A percentile compares a stretch with the other conserved stretches of the same genome.
These are phyloP conservation scores for Ichthyophthirius multifiliis DNA, from an alignment of 169 alveolate species.

Conservation along the genomic window DNA sequence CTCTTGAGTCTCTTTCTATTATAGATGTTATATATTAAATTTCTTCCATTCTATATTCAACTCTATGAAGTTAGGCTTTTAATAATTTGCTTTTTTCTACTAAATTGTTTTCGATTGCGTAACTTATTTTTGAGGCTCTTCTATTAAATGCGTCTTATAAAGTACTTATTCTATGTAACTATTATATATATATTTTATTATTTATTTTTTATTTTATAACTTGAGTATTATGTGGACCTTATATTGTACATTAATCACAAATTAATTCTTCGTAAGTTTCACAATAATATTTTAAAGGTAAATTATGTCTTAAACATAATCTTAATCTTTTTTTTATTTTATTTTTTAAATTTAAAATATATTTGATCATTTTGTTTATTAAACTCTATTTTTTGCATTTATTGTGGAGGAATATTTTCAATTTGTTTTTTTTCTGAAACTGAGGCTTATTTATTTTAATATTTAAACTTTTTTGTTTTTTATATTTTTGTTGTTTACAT, in stretches of 20 bases:
- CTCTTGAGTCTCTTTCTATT: constrained; percentile 71
- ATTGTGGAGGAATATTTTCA: neutral
- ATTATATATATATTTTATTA: neutral
- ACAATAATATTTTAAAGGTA: constrained; percentile 63
- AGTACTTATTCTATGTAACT: constrained; percentile 62
- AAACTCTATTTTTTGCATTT: no score
- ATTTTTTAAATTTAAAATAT: neutral
- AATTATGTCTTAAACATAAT: neutral
- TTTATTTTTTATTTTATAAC: neutral
- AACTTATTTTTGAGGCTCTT: constrained; percentile 46
- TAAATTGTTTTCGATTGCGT: constrained; percentile 46
- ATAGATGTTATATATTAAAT: constrained; percentile 67
- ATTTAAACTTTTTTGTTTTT: neutral
- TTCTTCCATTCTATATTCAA: constrained; percentile 72
- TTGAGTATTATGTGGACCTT: constrained; percentile 82
- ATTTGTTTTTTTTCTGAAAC: neutral
- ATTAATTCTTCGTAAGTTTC: constrained; percentile 82
- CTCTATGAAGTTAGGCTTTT: constrained; percentile 59
- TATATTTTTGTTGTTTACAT: neutral
- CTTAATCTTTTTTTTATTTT: neutral
- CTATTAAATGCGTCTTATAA: constrained; percentile 56
- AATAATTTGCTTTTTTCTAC: constrained; percentile 60
- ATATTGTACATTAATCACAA: constrained; percentile 72
- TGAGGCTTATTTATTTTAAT: neutral
- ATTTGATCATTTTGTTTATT: neutral